phyloP scores from a whole-genome alignment of 768 basidiomycete genomes.

The Suillus luteus region DNA sequence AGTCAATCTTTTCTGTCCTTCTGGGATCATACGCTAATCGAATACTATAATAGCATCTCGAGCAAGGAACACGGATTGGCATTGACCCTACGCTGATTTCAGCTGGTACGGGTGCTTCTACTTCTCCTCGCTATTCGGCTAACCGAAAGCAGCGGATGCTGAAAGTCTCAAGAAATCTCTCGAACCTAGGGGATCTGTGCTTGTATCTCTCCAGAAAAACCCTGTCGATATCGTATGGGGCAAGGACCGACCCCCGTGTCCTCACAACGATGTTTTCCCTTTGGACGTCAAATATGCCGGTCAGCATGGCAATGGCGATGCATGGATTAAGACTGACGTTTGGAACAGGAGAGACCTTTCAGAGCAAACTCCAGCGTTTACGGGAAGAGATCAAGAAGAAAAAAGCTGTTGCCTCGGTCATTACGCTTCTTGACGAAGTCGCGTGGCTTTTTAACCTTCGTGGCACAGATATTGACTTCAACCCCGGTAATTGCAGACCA shows the following conservation, averaged over 20 bases:
- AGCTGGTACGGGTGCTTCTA: slow-evolving; percentile 43
- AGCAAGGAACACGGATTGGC: slow-evolving; percentile 65
- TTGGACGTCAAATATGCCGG: slow-evolving; percentile 79
- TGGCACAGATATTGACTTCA: slow-evolving; percentile 89
- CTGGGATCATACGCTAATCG: slow-evolving; percentile 9
- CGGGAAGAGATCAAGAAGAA: slow-evolving; percentile 67
- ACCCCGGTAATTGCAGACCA: slow-evolving; percentile 51
- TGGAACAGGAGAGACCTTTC: slow-evolving; percentile 54
- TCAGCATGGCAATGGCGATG: slow-evolving; percentile 19
- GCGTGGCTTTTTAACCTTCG: slow-evolving; percentile 95
- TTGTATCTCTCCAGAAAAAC: slow-evolving; percentile 71
- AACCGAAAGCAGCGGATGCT: slow-evolving; percentile 55
- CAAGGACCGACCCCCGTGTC: slow-evolving; percentile 63
- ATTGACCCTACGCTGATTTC: slow-evolving; percentile 80
- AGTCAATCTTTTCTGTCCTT: slow-evolving; percentile 37
- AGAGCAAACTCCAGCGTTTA: slow-evolving; percentile 66
- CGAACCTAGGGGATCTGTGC: slow-evolving; percentile 49
- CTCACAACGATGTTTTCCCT: slow-evolving; percentile 64
- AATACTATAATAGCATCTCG: slow-evolving; percentile 51
- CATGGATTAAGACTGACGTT: background rate
- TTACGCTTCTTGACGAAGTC: slow-evolving; percentile 92
- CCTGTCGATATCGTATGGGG: slow-evolving; percentile 82
- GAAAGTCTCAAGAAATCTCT: slow-evolving; percentile 61
- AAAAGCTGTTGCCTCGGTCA: slow-evolving; percentile 61
- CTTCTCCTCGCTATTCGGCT: slow-evolving; percentile 1